Evolutionary conservation across 257 asterid genomes (phyloP).

Genomic region (Leonotis leonurus): DNA sequence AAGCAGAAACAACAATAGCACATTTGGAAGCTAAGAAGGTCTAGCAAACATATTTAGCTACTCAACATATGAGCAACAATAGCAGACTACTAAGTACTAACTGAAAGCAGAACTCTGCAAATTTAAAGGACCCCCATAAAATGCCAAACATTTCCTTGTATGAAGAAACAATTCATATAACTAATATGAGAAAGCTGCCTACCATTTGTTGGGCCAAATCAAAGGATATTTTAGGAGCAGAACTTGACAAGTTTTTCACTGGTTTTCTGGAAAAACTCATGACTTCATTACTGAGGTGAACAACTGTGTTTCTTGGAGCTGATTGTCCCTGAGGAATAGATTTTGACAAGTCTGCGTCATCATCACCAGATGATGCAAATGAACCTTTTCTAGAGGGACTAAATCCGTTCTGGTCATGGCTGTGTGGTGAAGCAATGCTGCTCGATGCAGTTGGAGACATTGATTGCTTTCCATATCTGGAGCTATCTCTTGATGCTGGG

Average conservation of each 20-base stretch:
- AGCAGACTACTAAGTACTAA: neutral
- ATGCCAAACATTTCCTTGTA: neutral
- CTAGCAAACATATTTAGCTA: neutral
- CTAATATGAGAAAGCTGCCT: conserved; percentile 25
- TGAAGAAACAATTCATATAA: neutral
- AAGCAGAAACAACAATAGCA: neutral
- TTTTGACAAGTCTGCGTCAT: conserved; percentile 58
- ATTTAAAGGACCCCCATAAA: neutral
- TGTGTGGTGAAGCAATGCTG: conserved; percentile 59
- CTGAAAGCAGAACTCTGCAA: neutral
- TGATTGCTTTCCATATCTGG: conserved; percentile 69
- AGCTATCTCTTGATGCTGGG: conserved; percentile 79
- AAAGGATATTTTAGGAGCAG: conserved; percentile 82
- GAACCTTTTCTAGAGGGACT: conserved; percentile 65
- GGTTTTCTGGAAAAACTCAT: conserved; percentile 53
- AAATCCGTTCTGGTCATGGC: conserved; percentile 59
- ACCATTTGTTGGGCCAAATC: conserved; percentile 77
- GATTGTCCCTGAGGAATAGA: conserved; percentile 51
- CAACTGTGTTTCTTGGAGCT: conserved; percentile 37
- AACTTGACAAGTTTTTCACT: conserved; percentile 39
- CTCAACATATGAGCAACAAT: neutral
- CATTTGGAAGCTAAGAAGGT: neutral
- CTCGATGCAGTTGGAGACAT: conserved; percentile 88
- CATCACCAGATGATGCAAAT: conserved; percentile 75
- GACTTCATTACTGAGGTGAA: conserved; percentile 37